Evolutionary conservation across 2,329 filamentous ascomycete genomes (phyloP).

Genomic region (Ophiocordyceps camponoti-rufipedis): DNA sequence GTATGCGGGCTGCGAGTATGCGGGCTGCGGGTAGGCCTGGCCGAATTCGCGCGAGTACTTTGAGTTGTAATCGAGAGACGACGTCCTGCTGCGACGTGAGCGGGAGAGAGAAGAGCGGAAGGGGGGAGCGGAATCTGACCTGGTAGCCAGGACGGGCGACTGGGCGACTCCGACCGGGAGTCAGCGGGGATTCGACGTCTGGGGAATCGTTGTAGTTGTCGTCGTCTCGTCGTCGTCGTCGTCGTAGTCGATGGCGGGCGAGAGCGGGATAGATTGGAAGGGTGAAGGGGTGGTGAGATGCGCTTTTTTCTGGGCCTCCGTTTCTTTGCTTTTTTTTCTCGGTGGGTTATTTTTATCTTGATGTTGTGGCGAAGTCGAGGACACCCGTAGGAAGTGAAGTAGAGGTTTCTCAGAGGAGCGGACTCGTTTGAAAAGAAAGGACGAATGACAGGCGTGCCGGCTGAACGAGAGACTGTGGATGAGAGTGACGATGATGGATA

Average conservation of each 20-base stretch:
- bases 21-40: constrained; percentile 15
- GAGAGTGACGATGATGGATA: background rate
- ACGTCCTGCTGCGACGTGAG: background rate
- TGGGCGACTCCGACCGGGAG: constrained; percentile 18
- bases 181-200: constrained; percentile 5
- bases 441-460: background rate
- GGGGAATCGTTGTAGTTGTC: background rate
- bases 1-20: constrained; percentile 9
- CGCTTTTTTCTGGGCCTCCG: no score
- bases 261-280: background rate
- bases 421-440: background rate
- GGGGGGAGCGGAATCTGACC: constrained; percentile 15
- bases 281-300: background rate
- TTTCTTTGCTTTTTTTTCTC: no score
- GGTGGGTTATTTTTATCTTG: no score
- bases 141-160: constrained; percentile 19
- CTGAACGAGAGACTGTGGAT: background rate
- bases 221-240: background rate
- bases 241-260: background rate
- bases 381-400: no score
- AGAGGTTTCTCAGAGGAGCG: no score
- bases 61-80: constrained; percentile 8
- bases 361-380: background rate
- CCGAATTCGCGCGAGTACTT: constrained; percentile 14
- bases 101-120: background rate